Evolutionary conservation across 495 filamentous ascomycete genomes (phyloP).

Genomic region (Barbatosphaeria neglecta): DNA sequence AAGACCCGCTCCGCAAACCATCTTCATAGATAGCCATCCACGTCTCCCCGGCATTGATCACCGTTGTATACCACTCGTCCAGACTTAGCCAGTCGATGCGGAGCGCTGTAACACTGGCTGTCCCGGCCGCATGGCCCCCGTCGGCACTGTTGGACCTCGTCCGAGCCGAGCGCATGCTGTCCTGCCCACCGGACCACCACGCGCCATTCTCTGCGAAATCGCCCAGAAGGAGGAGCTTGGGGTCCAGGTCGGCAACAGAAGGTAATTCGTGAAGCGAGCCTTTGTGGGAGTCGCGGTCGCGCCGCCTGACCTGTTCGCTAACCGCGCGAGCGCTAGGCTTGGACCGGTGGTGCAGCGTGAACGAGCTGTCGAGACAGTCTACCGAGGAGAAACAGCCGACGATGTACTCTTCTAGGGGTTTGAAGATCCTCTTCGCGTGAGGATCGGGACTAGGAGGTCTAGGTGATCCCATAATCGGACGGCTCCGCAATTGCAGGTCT

Average conservation of each 20-base stretch:
- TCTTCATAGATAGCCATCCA: slow-evolving; percentile 48
- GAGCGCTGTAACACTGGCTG: slow-evolving; percentile 50
- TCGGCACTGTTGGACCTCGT: slow-evolving; percentile 22
- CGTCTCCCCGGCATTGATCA: slow-evolving; percentile 42
- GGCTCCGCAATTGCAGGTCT: neutral
- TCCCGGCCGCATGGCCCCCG: slow-evolving; percentile 33
- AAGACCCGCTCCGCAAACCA: slow-evolving; percentile 19
- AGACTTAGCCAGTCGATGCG: slow-evolving; percentile 66
- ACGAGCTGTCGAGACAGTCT: slow-evolving; percentile 63
- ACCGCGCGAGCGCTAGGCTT: slow-evolving; percentile 3
- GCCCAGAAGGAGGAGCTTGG: slow-evolving; percentile 68
- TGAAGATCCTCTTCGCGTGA: slow-evolving; percentile 45
- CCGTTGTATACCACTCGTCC: slow-evolving; percentile 63
- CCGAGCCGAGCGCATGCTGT: slow-evolving; percentile 23
- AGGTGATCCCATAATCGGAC: slow-evolving; percentile 5
- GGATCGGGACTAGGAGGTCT: slow-evolving; percentile 9
- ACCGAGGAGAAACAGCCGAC: slow-evolving; percentile 53
- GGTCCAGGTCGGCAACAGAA: slow-evolving; percentile 40
- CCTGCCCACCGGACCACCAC: slow-evolving; percentile 65
- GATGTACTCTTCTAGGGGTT: slow-evolving; percentile 65
- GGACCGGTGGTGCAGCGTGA: slow-evolving; percentile 35
- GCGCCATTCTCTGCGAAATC: slow-evolving; percentile 72
- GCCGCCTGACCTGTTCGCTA: slow-evolving; percentile 8
- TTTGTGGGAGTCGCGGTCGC: neutral
- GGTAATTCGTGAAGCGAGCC: neutral